Evolutionary conservation across 1,284 basidiomycete genomes (phyloP).

Genomic region (Marasmius sp.): DNA sequence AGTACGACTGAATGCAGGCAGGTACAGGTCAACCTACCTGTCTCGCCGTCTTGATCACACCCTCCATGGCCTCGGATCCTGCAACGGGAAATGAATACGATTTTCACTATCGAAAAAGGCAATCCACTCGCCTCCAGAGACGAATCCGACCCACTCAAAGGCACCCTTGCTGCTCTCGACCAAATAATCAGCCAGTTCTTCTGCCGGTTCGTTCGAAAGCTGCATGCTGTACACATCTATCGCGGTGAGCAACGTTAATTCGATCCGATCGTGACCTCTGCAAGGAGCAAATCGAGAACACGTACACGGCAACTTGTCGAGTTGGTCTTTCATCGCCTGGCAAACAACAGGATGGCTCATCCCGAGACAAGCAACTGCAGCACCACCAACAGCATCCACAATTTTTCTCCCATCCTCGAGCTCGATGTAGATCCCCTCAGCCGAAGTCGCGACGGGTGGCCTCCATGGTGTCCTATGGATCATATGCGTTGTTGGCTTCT

Average conservation of each 20-base stretch:
- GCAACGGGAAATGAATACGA: slow-evolving; percentile 4
- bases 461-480: slow-evolving; percentile 66
- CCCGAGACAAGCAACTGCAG: slow-evolving; percentile 81
- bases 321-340: slow-evolving; percentile 74
- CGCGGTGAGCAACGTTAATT: background rate
- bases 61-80: slow-evolving; percentile 88
- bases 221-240: slow-evolving; percentile 83
- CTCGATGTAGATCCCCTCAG: slow-evolving; percentile 67
- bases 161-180: slow-evolving; percentile 67
- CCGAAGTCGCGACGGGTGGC: slow-evolving; percentile 65
- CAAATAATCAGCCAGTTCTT: slow-evolving; percentile 67
- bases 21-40: slow-evolving; percentile 46
- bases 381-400: slow-evolving; percentile 80
- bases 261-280: background rate
- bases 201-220: slow-evolving; percentile 74
- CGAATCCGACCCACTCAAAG: slow-evolving; percentile 67
- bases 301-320: slow-evolving; percentile 72
- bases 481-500: slow-evolving; percentile 36
- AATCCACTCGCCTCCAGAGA: slow-evolving; percentile 60
- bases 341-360: slow-evolving; percentile 70
- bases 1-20: background rate
- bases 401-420: slow-evolving; percentile 66
- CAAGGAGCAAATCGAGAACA: slow-evolving; percentile 3
- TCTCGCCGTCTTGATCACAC: slow-evolving; percentile 73
- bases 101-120: background rate